Evolutionary conservation across 1,139 yeast genomes (phyloP), one percentile per base, ranked within the genome.

Genomic region (Saccharomyces hybrid): DNA sequence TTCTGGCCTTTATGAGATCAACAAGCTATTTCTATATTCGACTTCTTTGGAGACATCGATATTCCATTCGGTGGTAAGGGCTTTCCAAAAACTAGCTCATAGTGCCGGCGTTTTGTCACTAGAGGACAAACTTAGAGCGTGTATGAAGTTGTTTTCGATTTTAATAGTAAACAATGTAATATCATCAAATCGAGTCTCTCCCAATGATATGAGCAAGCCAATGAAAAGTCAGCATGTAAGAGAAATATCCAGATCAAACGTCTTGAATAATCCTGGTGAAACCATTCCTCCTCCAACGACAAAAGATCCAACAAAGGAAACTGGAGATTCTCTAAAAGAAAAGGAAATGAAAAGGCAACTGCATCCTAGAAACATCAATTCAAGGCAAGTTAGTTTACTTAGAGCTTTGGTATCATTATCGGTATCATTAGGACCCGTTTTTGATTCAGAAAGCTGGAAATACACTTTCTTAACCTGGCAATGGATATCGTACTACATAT

Each of bases 31-130:
- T 56, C 68, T 90, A 16, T 82, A 82, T 61, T 80, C 90, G 0
- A 75, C 84, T 2, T 58, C 70, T 2, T 72, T 88, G 68, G 96
- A 89, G 63, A 77, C 78, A 55, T 91, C 86, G 21, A 66, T 82
- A 26, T 84, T 88, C 65, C 88, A 86, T 57, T 71, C 74, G 11
- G 64, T 82, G 14, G 82, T 90, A 1, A 75, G 96, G 50, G 80
- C 95, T 0, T 75, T 88, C 7, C 97, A 91, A 67, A 84, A 84
- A 59, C 76, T 87, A 52, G 81, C 95, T 4, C 97, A 90, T 65
- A 82, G 93, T 0, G 78, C 93, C 0, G 97, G 97, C 0, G 73
- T 88, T n/a, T 71, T 90, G 32, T 83, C 82, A 0, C 67, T 86
- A 21, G 64, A 70, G 1, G 72, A 73, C 0, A 75, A 84, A 12